Evolutionary conservation across 2,329 filamentous ascomycete genomes (phyloP), one percentile per base, ranked within the genome.

Genomic region (Claviceps sp.): DNA sequence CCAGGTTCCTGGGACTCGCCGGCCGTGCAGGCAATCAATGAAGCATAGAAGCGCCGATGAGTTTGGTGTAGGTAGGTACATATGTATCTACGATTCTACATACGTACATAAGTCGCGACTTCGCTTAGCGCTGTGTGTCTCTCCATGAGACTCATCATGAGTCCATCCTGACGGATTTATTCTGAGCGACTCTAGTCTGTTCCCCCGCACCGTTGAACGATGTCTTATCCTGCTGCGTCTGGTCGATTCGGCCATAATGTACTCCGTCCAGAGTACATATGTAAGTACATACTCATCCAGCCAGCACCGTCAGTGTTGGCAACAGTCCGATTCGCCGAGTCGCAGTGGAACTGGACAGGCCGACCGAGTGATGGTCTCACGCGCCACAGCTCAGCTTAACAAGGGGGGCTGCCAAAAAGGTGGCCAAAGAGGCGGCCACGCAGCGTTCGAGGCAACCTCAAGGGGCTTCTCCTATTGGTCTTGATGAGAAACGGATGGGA

Each of bases 381-480:
- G 20, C 44, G 37, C 50, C 43, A 26, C 37, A 44, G 18, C 38
- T 38, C 41, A 49, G 24, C n/a, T 37, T 47, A 37, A 42, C 18
- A n/a, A 38, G n/a, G 34, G 42, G 30, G 42, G 37, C 47, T 48
- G 24, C 40, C 50, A 40, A 47, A 53, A 37, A 48, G 48, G 42
- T 22, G 42, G 42, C 42, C 42, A 44, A 44, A 44, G 20, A 24
- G 38, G 37, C 30, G 43, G 22, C 51, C 47, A 50, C 47, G 37
- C 38, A 43, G 37, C 26, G 24, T 40, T 18, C 34, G 42, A 44
- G 18, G 24, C 40, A 50, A 34, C 37, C 18, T 5, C 50, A 47
- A 50, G 50, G 52, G 16, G 50, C 26, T 47, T 52, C 42, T 47
- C 53, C 53, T 38, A 54, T 50, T 52, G 50, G 53, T 20, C 43